These are phyloP conservation scores for Solanum neorickii DNA, from an alignment of 257 asterid species.

Conservation along the genomic window DNA sequence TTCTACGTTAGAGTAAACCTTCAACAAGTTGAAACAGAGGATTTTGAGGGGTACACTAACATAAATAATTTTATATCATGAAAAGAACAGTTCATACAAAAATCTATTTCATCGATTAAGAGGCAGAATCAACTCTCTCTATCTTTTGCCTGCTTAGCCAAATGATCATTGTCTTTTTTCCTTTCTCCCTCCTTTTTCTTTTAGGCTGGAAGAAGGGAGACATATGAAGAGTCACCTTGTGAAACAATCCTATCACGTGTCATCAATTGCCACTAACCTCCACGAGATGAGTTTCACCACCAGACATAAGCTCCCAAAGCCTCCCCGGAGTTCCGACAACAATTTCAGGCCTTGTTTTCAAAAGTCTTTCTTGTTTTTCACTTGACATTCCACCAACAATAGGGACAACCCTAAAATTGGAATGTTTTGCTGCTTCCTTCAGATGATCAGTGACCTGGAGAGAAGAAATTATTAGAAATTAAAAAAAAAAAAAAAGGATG, in stretches of 20 bases:
- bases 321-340: conserved; percentile 99
- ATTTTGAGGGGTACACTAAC: background rate
- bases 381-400: conserved; percentile 94
- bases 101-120: background rate
- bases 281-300: conserved; percentile 72
- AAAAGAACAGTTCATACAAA: background rate
- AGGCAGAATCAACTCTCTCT: background rate
- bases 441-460: conserved; percentile 87
- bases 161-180: background rate
- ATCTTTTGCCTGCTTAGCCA: background rate
- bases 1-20: background rate
- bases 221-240: background rate
- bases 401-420: conserved; percentile 59
- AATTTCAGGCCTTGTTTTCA: conserved; percentile 83
- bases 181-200: background rate
- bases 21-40: background rate
- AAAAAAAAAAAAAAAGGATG: background rate
- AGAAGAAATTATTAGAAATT: background rate
- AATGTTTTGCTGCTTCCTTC: conserved; percentile 53
- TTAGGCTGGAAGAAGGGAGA: background rate
- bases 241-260: background rate
- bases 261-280: conserved; percentile 46
- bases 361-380: conserved; percentile 88
- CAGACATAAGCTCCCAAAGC: conserved; percentile 95
- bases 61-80: background rate